Evolutionary conservation across 2,329 filamentous ascomycete genomes (phyloP).

Genomic region (Lithohypha guttulata): DNA sequence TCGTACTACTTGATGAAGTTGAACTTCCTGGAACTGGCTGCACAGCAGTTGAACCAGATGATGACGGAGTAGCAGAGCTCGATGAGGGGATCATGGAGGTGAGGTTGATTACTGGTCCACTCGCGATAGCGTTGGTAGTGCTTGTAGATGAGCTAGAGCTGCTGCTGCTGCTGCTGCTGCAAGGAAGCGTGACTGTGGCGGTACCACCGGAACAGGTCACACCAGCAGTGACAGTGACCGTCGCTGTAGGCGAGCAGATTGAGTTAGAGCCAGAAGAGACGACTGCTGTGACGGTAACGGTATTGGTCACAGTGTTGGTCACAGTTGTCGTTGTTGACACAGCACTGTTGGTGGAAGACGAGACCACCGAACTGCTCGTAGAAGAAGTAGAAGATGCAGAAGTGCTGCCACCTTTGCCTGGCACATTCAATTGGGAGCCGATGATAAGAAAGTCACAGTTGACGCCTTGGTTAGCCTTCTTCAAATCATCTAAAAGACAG

Average conservation of each 20-base stretch:
- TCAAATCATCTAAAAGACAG: conserved; percentile 14
- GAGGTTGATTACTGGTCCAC: too few species aligned
- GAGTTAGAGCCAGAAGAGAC: not conserved
- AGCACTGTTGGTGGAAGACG: not conserved
- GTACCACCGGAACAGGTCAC: not conserved
- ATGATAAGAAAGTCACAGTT: conserved; percentile 13
- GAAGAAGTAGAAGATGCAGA: not conserved
- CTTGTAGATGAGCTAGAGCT: too few species aligned
- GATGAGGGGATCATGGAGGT: too few species aligned
- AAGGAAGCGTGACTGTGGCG: conserved; percentile 1
- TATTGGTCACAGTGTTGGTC: conserved; percentile 2
- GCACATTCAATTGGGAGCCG: not conserved
- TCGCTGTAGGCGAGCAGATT: conserved; percentile 1
- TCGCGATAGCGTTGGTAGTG: too few species aligned
- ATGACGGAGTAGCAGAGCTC: not conserved
- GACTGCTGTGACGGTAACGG: not conserved
- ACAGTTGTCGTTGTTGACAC: not conserved
- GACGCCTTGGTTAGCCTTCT: conserved; percentile 14
- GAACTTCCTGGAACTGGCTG: not conserved
- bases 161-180: not conserved
- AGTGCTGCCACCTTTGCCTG: not conserved
- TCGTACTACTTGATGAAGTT: not conserved
- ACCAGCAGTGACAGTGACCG: conserved; percentile 3
- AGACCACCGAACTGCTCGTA: not conserved
- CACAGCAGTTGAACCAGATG: not conserved